A percentile compares a stretch with the other conserved stretches of the same genome.
phyloP scores from a whole-genome alignment of 805 yeast genomes.

The Saccharomycopsis synnaedendra region DNA sequence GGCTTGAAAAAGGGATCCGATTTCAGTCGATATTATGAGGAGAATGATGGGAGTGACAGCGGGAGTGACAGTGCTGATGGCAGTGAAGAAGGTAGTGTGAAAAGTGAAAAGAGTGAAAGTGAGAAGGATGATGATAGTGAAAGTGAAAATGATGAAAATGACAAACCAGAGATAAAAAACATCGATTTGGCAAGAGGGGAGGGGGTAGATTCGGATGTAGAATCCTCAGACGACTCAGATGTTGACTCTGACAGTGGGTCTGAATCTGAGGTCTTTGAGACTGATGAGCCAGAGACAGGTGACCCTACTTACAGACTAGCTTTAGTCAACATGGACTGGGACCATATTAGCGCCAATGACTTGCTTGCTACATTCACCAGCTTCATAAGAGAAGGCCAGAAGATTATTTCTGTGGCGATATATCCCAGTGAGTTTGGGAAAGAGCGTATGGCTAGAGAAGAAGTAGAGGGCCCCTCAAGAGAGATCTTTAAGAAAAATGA shows the following conservation, averaged over 20 bases:
- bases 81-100: conserved; percentile 25
- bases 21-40: conserved; percentile 56
- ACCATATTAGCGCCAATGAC: conserved; percentile 78
- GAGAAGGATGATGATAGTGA: conserved; percentile 21
- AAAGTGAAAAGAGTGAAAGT: conserved; percentile 31
- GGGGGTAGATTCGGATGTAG: conserved; percentile 24
- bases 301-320: conserved; percentile 80
- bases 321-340: conserved; percentile 96
- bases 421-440: conserved; percentile 92
- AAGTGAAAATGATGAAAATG: conserved; percentile 17
- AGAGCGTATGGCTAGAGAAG: conserved; percentile 82
- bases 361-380: conserved; percentile 80
- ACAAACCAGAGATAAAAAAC: conserved; percentile 8
- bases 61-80: conserved; percentile 5
- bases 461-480: conserved; percentile 83
- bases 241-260: conserved; percentile 27
- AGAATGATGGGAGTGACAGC: conserved; percentile 23
- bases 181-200: conserved; percentile 20
- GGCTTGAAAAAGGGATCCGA: conserved; percentile 33
- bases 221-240: conserved; percentile 29
- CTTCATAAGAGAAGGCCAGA: conserved; percentile 33
- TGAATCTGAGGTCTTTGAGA: conserved; percentile 45
- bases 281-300: conserved; percentile 64
- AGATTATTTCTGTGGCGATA: conserved; percentile 55
- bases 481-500: conserved; percentile 55